These are phyloP conservation scores for Rostrohypoxylon terebratum DNA, from an alignment of 495 filamentous ascomycete genomes.

Conservation along the genomic window DNA sequence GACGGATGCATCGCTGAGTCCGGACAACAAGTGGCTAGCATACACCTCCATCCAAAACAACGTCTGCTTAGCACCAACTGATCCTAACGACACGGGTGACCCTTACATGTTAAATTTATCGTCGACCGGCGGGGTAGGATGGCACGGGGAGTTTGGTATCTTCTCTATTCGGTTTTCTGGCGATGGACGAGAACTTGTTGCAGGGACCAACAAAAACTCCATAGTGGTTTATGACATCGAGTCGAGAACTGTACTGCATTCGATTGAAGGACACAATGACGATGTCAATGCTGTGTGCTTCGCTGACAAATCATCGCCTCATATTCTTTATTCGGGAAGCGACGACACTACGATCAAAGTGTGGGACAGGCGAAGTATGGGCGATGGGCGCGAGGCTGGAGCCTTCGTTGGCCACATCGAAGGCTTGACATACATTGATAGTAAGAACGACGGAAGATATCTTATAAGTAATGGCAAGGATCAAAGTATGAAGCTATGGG, in stretches of 20 bases:
- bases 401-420: constrained; percentile 95
- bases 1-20: constrained; percentile 91
- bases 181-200: constrained; percentile 90
- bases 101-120: constrained; percentile 79
- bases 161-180: constrained; percentile 95
- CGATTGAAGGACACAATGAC: constrained; percentile 80
- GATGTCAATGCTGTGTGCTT: constrained; percentile 99
- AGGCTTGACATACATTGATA: constrained; percentile 94
- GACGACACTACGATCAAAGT: constrained; percentile 96
- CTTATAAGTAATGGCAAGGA: constrained; percentile 95
- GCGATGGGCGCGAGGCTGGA: constrained; percentile 85
- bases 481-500: constrained; percentile 98
- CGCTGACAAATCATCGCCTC: constrained; percentile 87
- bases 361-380: constrained; percentile 94
- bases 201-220: constrained; percentile 80
- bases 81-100: constrained; percentile 81
- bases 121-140: constrained; percentile 57
- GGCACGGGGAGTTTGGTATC: constrained; percentile 68
- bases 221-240: constrained; percentile 97
- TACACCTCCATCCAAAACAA: constrained; percentile 86
- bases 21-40: constrained; percentile 90
- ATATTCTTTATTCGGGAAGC: constrained; percentile 96
- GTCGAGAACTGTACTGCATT: constrained; percentile 75
- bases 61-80: constrained; percentile 87
- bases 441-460: constrained; percentile 95